Base-by-base conservation (phyloP, 2,329 filamentous ascomycete species). In the Aspergillus fischeri region DNA sequence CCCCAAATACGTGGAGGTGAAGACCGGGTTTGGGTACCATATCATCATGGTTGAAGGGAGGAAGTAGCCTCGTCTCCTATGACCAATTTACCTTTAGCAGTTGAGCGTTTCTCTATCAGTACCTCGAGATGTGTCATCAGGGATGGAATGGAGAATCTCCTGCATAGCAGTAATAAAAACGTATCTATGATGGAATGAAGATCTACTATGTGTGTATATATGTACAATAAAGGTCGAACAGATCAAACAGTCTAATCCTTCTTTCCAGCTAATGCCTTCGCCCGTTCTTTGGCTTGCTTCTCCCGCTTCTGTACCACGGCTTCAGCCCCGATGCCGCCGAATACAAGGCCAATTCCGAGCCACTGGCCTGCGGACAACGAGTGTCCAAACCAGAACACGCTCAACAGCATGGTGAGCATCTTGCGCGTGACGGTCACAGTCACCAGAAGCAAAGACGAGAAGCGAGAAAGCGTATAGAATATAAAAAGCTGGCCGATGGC, bases 341-440 rank as follows among this genome's bases (percentile, higher is more conserved):
- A 99, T 8, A 99, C 94, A 57, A 99, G 80, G 0, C 84, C 88
- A 32, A 99, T 92, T 61, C 94, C 94, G 6, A 95, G 78, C 90
- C 92, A 96, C 78, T 99, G 94, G 83, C 93, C 95, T n/a, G 80
- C 77, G 28, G 85, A 89, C 51, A 99, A 82, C 61, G 83, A 85
- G 75, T 99, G 94, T 28, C 94, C 94, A 73, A 97, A 99, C 77
- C 91, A 92, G 59, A 97, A 80, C 28, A 99, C 94, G 54, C 91
- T 96, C 52, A 97, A 82, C 58, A 97, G 91, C 94, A 99, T 99
- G 64, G 93, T 97, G 73, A 97, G 84, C 94, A 99, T 99, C 80
- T 99, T 99, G 70, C 94, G 84, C 49, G 94, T 99, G 49, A 99
- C 94, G 1, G 92, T 99, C 2, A 99, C 92, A 4, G 94, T 97